Conservation (phyloP, 352 stramenopile genomes). For the Globisporangium lucens region DNA sequence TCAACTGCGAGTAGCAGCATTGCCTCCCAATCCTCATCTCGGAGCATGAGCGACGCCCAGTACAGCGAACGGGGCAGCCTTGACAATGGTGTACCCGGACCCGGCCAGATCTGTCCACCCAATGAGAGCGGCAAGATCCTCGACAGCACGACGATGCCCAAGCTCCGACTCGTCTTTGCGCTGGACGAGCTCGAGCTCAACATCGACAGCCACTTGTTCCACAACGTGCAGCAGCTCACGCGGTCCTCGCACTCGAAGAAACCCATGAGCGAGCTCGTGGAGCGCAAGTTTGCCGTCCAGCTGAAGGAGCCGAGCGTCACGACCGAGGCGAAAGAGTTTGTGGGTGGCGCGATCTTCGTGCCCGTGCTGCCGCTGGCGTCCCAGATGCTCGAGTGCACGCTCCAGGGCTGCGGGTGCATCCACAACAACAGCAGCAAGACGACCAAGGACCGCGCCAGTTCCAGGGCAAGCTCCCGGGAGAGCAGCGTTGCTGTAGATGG, state of each 20-base stretch:
- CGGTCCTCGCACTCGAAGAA: neutral
- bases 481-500: neutral
- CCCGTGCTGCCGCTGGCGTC: slow-evolving; percentile 59
- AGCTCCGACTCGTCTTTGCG: slow-evolving; percentile 37
- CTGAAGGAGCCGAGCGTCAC: slow-evolving; percentile 41
- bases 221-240: slow-evolving; percentile 34
- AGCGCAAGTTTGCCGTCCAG: slow-evolving; percentile 26
- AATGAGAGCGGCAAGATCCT: slow-evolving; percentile 4
- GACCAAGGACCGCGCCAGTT: neutral
- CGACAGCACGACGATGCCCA: slow-evolving; percentile 21
- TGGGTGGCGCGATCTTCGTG: slow-evolving; percentile 58
- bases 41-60: neutral
- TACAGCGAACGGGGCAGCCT: neutral
- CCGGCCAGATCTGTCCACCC: neutral
- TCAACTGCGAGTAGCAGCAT: slow-evolving; percentile 10
- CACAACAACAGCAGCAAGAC: slow-evolving; percentile 10
- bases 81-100: neutral
- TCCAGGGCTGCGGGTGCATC: slow-evolving; percentile 55
- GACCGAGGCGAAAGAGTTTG: slow-evolving; percentile 68
- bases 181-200: slow-evolving; percentile 55
- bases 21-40: neutral
- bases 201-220: slow-evolving; percentile 33
- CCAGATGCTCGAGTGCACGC: slow-evolving; percentile 69
- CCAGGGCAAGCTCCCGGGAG: neutral
- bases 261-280: neutral